Base-by-base conservation (phyloP, 192 early-diverging fungal species). In the Paraglomus brasilianum region DNA sequence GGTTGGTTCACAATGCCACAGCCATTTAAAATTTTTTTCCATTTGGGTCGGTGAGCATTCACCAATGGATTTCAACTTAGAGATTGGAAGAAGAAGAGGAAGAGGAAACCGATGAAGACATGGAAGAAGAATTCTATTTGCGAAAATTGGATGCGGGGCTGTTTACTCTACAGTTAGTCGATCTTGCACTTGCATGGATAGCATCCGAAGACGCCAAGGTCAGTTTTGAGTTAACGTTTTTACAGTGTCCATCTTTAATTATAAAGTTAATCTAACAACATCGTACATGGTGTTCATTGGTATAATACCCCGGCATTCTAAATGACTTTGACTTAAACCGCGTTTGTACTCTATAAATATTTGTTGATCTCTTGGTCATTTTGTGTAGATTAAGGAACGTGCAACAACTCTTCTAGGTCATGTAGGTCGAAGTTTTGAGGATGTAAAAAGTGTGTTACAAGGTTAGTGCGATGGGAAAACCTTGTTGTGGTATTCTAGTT, bases 151-250 rank as follows among this genome's bases (percentile, higher is more conserved):
- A 90, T 44, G 85, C 87, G 0, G 96, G 95, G 0, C 75, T 96
- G 49, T 96, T 94, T 71, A 85, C 85, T 44, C 74, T 93, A 56
- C 93, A 95, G 47, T 76, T 86, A 52, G 78, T 88, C 1, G 90
- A 90, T 72, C 74, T 91, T 11, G 82, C 87, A 6, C 70, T 93
- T 60, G 87, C 85, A 19, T 87, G 83, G 75, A 61, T 91, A 9
- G 82, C 82, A 69, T 76, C 77, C 43, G 91, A 91, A 50, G 72
- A 84, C 39, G 19, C 64, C 9, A 68, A 74, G 55, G 77, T 74
- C 22, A 41, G 40, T 43, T 7, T 19, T 7, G 69, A 71, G 48
- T 42, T 71, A 71, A 66, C 69, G 15, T 47, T 72, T 13, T 50
- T 11, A 71, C 74, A 15, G 44, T 66, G n/a, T 71, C 70, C 8